These are phyloP conservation scores for Apophysomyces elegans DNA, from an alignment of 371 early-diverging fungal species.

Conservation along the genomic window DNA sequence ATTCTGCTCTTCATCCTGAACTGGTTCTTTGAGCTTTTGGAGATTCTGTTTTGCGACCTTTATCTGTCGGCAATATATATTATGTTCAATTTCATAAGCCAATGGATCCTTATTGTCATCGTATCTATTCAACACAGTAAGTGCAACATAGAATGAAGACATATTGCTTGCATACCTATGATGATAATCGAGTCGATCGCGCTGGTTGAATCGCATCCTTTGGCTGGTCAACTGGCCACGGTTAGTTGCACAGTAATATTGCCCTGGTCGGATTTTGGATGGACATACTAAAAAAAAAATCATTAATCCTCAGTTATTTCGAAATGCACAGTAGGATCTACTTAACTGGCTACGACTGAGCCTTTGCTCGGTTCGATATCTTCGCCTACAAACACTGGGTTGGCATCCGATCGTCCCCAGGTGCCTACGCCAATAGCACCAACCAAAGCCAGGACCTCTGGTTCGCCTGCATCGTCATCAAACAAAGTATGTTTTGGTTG, in stretches of 20 bases:
- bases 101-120: constrained; percentile 24
- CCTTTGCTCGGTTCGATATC: constrained; percentile 30
- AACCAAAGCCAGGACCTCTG: constrained; percentile 22
- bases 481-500: constrained; percentile 16
- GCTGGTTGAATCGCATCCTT: constrained; percentile 29
- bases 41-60: constrained; percentile 26
- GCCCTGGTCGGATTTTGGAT: constrained; percentile 26
- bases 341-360: constrained; percentile 28
- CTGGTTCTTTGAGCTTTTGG: constrained; percentile 15
- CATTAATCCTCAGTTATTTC: too few relatives aligned
- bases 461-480: constrained; percentile 19
- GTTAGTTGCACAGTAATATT: constrained; percentile 36
- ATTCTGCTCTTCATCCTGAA: constrained; percentile 14
- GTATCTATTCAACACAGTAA: constrained; percentile 12
- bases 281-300: neutral
- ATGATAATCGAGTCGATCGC: constrained; percentile 21
- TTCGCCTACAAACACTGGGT: constrained; percentile 33
- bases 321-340: too few relatives aligned
- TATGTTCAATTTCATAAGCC: constrained; percentile 34
- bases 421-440: constrained; percentile 39
- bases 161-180: constrained; percentile 19
- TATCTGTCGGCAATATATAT: constrained; percentile 31
- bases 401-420: constrained; percentile 34
- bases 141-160: neutral
- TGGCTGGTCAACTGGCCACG: constrained; percentile 38